A percentile compares a stretch with the other conserved stretches of the same genome.
Conservation (phyloP, 73 alveolate genomes). For the Blepharisma stoltei region DNA sequence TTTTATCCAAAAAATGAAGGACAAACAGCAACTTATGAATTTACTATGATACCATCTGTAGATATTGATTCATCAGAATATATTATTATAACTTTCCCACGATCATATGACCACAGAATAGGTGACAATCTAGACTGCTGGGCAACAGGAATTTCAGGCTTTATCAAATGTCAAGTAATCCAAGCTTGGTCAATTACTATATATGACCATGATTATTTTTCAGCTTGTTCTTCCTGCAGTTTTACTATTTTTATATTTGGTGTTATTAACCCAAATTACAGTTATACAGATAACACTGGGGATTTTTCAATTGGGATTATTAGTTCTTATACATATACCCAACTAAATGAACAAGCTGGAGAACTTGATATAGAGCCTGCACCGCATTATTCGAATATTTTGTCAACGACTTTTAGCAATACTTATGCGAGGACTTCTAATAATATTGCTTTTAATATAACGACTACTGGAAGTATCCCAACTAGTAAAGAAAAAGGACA, state of each 20-base stretch:
- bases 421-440: constrained; percentile 35
- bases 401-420: constrained; percentile 19
- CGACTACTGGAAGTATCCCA: constrained; percentile 40
- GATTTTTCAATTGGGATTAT: constrained; percentile 38
- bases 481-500: constrained; percentile 29
- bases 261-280: constrained; percentile 41
- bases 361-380: constrained; percentile 35
- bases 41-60: constrained; percentile 43
- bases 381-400: constrained; percentile 32
- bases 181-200: constrained; percentile 36
- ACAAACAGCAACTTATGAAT: constrained; percentile 40
- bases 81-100: constrained; percentile 41
- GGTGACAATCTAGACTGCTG: constrained; percentile 46
- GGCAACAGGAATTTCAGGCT: constrained; percentile 42
- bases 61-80: constrained; percentile 12
- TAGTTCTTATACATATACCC: constrained; percentile 26
- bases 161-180: constrained; percentile 38
- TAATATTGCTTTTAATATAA: constrained; percentile 38
- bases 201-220: constrained; percentile 38
- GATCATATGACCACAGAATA: constrained; percentile 37
- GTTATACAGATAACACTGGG: constrained; percentile 38
- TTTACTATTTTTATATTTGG: constrained; percentile 39
- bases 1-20: constrained; percentile 60
- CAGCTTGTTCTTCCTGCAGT: constrained; percentile 29
- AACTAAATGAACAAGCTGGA: constrained; percentile 46